Evolutionary conservation across 78 protist species (phyloP), one percentile per base, ranked within the genome.

Genomic region (Isochrysis galbana): DNA sequence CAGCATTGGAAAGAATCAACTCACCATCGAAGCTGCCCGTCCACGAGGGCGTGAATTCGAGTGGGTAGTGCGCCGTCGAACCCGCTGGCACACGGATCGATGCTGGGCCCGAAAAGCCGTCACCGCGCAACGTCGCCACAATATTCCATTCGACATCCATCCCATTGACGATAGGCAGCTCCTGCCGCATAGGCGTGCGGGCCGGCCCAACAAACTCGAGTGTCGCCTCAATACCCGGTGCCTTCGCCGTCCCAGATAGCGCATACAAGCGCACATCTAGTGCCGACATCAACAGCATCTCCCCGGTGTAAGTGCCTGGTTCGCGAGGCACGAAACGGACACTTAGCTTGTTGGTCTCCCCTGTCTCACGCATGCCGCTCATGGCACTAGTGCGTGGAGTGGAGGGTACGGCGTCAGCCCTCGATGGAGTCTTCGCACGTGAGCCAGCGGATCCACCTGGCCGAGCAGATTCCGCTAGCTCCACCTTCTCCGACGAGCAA

Each of bases 71-170:
- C 38, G 61, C 89, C 44, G 32, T 36, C 51, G 22, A 0, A 22
- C 44, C 45, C 0, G 94, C 69, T 2, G 90, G 90, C 23, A 94
- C 91, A 22, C 2, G 42, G n/a, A 95, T 5, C 34, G 74, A 61
- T 5, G 67, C 41, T 36, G 97, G 92, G 0, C 96, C 97, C 19
- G 46, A 0, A 86, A 95, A 95, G 87, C 78, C 46, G 84, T 84
- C 83, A 38, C 95, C 96, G 14, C 17, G 0, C 46, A 95, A 91
- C 69, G 41, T 4, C 22, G 83, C 90, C 45, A 4, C 14, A 29
- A 93, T 11, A 23, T 2, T 17, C 94, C 94, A 93, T 11, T 38
- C 77, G 41, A 17, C 5, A 10, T 42, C 67, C 38, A 45, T 70
- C 39, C 5, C 29, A 72, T 94, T 94, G 67, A 86, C n/a, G 69